Conservation (phyloP, 352 stramenopile genomes). For the Pythium diclinum region DNA sequence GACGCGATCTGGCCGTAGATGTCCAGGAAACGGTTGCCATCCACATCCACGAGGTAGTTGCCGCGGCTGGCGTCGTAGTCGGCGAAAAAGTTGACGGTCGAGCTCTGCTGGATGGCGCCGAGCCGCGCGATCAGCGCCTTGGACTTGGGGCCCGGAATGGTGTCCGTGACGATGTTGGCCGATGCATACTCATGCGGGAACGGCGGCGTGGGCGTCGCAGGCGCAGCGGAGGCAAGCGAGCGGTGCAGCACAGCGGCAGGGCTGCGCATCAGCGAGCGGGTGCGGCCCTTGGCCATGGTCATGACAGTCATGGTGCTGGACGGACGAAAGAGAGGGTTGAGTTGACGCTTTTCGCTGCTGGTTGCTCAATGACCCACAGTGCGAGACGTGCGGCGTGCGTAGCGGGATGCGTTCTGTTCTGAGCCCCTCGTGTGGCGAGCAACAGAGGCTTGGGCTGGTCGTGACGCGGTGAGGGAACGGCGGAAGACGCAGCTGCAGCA, state of each 20-base stretch:
- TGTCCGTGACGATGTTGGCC: constrained; percentile 47
- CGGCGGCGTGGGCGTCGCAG: constrained; percentile 45
- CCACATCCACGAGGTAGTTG: constrained; percentile 86
- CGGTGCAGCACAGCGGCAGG: background rate
- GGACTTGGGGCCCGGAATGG: constrained; percentile 68
- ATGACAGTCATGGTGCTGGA: background rate
- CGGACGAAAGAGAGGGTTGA: background rate
- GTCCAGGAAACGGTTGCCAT: constrained; percentile 81
- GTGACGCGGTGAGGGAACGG: background rate
- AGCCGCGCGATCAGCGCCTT: constrained; percentile 50
- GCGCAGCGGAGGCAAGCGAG: constrained; percentile 16
- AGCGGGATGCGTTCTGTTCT: background rate
- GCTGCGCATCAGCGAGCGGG: background rate
- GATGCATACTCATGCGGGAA: constrained; percentile 62
- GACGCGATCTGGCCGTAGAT: constrained; percentile 85
- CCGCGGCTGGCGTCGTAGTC: constrained; percentile 71
- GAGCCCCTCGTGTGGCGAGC: background rate
- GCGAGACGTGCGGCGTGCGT: background rate
- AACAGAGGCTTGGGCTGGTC: background rate
- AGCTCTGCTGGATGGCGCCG: constrained; percentile 58
- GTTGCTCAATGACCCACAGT: background rate
- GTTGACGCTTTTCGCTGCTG: background rate
- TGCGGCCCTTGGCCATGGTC: background rate
- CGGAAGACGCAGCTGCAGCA: background rate
- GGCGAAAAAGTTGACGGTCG: constrained; percentile 72